Evolutionary conservation across 1,284 basidiomycete species (phyloP).

Genomic region (Apiotrichum veenhuisii): DNA sequence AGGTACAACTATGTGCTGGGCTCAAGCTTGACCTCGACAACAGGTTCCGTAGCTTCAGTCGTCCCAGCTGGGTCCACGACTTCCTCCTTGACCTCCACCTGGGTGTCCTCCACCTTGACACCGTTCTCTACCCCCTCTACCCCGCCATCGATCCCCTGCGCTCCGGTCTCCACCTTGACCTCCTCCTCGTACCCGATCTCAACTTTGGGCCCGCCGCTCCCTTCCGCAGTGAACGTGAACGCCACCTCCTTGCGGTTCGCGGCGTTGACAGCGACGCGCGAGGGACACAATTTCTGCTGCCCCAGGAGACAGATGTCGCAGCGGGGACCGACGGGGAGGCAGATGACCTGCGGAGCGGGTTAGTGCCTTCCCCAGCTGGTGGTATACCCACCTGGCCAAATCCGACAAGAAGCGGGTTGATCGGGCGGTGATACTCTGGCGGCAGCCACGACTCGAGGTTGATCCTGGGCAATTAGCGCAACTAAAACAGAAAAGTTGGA

Average conservation of each 20-base stretch:
- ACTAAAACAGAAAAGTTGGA: too few species aligned
- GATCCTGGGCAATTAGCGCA: slow-evolving; percentile 55
- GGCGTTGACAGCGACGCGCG: slow-evolving; percentile 39
- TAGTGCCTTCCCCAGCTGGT: neutral
- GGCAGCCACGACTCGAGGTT: slow-evolving; percentile 92
- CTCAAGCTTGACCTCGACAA: too few species aligned
- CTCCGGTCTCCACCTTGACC: neutral
- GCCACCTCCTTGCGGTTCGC: slow-evolving; percentile 43
- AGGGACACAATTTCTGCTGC: slow-evolving; percentile 49
- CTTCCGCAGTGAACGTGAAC: slow-evolving; percentile 51
- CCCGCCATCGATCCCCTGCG: neutral
- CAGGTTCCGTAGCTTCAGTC: too few species aligned
- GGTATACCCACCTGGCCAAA: slow-evolving; percentile 69
- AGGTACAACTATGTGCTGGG: too few species aligned
- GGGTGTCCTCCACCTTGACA: neutral
- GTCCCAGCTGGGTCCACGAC: too few species aligned
- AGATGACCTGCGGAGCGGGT: slow-evolving; percentile 56
- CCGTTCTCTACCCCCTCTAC: neutral
- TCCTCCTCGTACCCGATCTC: slow-evolving; percentile 55
- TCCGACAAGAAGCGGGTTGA: slow-evolving; percentile 84
- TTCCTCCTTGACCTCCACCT: neutral
- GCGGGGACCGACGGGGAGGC: slow-evolving; percentile 73
- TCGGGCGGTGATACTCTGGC: slow-evolving; percentile 67
- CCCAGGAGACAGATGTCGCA: slow-evolving; percentile 67
- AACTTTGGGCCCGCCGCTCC: slow-evolving; percentile 26